Evolutionary conservation across 192 early-diverging fungal genomes (phyloP).

Genomic region (Nowakowskiella sp.): DNA sequence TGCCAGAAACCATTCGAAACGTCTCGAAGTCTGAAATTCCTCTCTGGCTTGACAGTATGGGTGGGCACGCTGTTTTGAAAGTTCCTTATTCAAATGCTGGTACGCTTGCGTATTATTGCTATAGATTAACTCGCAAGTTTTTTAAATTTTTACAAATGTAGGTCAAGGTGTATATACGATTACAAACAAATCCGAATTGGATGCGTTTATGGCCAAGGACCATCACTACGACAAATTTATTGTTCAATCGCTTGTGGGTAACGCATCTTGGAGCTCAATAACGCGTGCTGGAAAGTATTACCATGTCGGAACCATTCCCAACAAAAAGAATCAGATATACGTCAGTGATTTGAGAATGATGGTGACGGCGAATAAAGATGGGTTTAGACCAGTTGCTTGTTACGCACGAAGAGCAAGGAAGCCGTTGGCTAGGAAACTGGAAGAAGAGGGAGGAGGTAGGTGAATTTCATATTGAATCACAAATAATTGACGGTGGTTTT

Average conservation of each 20-base stretch:
- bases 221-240: conserved; percentile 90
- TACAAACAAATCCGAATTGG: conserved; percentile 64
- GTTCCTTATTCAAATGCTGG: conserved; percentile 83
- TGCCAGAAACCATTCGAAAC: conserved; percentile 82
- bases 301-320: conserved; percentile 84
- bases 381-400: conserved; percentile 74
- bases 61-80: conserved; percentile 76
- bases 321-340: conserved; percentile 81
- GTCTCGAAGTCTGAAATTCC: conserved; percentile 74
- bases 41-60: conserved; percentile 74
- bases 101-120: conserved; percentile 10
- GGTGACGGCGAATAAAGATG: conserved; percentile 65
- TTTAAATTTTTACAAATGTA: conserved; percentile 8
- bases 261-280: conserved; percentile 71
- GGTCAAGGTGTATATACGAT: conserved; percentile 88
- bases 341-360: conserved; percentile 81
- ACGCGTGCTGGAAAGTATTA: conserved; percentile 70
- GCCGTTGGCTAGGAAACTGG: conserved; percentile 53
- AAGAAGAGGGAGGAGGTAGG: conserved; percentile 45
- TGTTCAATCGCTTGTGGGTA: conserved; percentile 80
- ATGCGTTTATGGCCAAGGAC: conserved; percentile 62
- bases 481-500: conserved; percentile 8
- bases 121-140: not conserved
- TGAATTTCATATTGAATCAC: conserved; percentile 7
- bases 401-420: conserved; percentile 72